Percentiles rank a stretch among this genome's conserved stretches.
These are phyloP conservation scores for Neurospora sp. DNA, from an alignment of 495 filamentous ascomycete genomes.

Conservation along the genomic window DNA sequence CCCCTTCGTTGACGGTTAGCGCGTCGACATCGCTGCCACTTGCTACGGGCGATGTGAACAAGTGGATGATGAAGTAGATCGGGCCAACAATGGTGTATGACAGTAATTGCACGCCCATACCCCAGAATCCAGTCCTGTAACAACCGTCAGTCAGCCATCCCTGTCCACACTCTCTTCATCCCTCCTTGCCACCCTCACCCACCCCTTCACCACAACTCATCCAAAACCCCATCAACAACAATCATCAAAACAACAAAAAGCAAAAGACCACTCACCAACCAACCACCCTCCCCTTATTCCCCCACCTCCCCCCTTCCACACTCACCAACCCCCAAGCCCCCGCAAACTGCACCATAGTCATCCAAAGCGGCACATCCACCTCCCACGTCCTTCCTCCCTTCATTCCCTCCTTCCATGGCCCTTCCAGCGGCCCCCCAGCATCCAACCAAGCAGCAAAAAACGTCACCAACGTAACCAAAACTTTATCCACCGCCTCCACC, in stretches of 20 bases:
- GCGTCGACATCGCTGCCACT: slow-evolving; percentile 24
- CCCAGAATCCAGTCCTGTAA: slow-evolving; percentile 37
- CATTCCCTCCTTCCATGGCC: slow-evolving; percentile 6
- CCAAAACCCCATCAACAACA: neutral
- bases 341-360: slow-evolving; percentile 44
- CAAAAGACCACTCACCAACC: slow-evolving; percentile 35
- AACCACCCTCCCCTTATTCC: slow-evolving; percentile 41
- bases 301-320: slow-evolving; percentile 45
- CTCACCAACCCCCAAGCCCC: slow-evolving; percentile 46
- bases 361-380: slow-evolving; percentile 36
- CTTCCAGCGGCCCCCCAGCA: neutral
- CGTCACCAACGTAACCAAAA: slow-evolving; percentile 35
- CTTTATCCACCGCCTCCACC: slow-evolving; percentile 34
- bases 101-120: slow-evolving; percentile 42
- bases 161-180: neutral
- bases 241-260: neutral
- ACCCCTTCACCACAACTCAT: neutral
- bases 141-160: neutral
- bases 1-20: slow-evolving; percentile 32
- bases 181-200: too few species aligned
- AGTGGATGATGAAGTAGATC: slow-evolving; percentile 40
- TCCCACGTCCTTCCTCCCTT: slow-evolving; percentile 25
- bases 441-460: slow-evolving; percentile 51
- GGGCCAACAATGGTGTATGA: slow-evolving; percentile 46
- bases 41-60: slow-evolving; percentile 43